Evolutionary conservation across 2,329 filamentous ascomycete species (phyloP), one percentile per base, ranked within the genome.

Genomic region (Hymenoscyphus linearis): DNA sequence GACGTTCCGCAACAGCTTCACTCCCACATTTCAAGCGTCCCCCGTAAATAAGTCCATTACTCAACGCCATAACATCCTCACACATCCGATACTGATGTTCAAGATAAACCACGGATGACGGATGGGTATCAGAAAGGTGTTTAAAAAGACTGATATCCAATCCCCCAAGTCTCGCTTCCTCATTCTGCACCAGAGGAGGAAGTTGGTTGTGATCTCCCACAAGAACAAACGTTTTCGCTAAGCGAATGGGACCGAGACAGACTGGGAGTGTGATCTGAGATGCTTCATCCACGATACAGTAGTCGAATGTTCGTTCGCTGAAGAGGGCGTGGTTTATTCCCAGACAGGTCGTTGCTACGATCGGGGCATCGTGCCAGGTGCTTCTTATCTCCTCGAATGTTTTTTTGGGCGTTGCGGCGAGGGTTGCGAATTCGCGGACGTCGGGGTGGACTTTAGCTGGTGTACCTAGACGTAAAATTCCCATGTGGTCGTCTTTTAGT

Each of bases 41-140:
- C n/a, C 87, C 81, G 76, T 99, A 99, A 69, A 99, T 97, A 60
- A 99, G 82, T 1, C 85, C 89, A 74, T 97, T 99, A 65, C 91
- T 96, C 14, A 99, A 82, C 2, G 88, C 83, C 93, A 98, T 98
- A 63, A 99, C 90, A 64, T 99, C 95, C 67, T 95, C 90, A 70
- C 91, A 96, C 95, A 99, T 99, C 64, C 95, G 91, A 73, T 99
- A 99, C 73, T 99, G 95, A 70, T 97, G 92, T 69, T 95, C 92
- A 1, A 99, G 83, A 65, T 90, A 96, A 64, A 96, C 91, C 2
- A 99, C 93, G 0, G 92, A 92, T 54, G 85, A 79, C 0, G 95
- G 93, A 65, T 98, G 93, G 0, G 84, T 83, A 70, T 98, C 95
- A 0, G 92, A 97, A 13, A 99, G 83, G 3, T 95, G 82, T 73